Evolutionary conservation across 2,329 filamentous ascomycete species (phyloP).

Genomic region (Onygena corvina): DNA sequence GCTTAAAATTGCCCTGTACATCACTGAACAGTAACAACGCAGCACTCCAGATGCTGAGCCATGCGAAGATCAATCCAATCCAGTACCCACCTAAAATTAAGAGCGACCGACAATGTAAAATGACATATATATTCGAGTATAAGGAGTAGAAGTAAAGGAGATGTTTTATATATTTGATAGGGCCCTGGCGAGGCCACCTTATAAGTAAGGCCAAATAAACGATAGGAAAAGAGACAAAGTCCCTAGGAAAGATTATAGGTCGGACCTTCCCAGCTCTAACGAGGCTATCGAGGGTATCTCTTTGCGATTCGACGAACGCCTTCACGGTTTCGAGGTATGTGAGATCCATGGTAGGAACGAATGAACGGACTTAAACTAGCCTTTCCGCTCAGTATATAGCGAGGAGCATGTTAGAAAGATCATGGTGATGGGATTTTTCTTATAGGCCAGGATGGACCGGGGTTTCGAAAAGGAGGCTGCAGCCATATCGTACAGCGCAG

Average conservation of each 20-base stretch:
- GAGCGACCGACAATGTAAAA: conserved; percentile 37
- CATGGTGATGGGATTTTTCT: conserved; percentile 14
- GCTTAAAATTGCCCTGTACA: conserved; percentile 42
- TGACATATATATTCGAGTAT: conserved; percentile 28
- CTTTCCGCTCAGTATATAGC: too few species aligned
- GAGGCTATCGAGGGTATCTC: not conserved
- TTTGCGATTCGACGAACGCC: not conserved
- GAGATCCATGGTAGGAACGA: not conserved
- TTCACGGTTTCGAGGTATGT: not conserved
- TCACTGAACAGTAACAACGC: conserved; percentile 46
- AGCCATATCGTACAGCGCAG: too few species aligned
- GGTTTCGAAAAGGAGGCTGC: too few species aligned
- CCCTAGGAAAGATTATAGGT: conserved; percentile 29
- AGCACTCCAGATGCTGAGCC: conserved; percentile 43
- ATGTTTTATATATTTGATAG: conserved; percentile 31
- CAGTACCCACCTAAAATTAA: conserved; percentile 43
- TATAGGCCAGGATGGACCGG: too few species aligned
- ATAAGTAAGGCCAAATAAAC: conserved; percentile 42
- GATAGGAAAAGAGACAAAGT: conserved; percentile 22
- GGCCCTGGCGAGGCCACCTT: conserved; percentile 31
- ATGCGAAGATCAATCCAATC: conserved; percentile 43
- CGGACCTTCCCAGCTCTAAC: conserved; percentile 19
- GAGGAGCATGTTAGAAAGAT: too few species aligned
- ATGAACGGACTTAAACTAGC: too few species aligned
- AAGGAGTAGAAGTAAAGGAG: conserved; percentile 36